Percentiles rank a stretch among this genome's conserved stretches.
These are phyloP conservation scores for Jaltomata sinuosa DNA, from an alignment of 257 asterid genomes.

Conservation along the genomic window DNA sequence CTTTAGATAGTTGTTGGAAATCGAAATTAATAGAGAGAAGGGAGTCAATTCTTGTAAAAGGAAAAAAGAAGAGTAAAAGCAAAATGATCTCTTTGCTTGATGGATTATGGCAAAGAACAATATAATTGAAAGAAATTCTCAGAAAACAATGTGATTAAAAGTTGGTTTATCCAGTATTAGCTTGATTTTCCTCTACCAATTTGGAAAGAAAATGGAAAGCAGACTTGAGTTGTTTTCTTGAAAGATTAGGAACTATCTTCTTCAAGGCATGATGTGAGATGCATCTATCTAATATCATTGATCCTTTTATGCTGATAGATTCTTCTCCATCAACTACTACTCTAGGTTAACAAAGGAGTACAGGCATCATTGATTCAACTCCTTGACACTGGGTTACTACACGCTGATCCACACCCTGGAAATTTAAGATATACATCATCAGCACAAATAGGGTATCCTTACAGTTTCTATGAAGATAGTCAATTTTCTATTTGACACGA, in stretches of 20 bases:
- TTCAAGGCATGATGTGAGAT: neutral
- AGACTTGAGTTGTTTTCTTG: neutral
- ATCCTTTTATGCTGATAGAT: slow-evolving; percentile 2
- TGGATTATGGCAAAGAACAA: neutral
- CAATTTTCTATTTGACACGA: neutral
- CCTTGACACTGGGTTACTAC: slow-evolving; percentile 92
- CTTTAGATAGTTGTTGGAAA: neutral
- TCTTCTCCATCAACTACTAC: slow-evolving; percentile 6
- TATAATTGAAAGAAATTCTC: neutral
- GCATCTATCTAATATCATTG: neutral
- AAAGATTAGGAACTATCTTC: neutral
- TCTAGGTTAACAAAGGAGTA: slow-evolving; percentile 87
- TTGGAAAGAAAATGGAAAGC: neutral
- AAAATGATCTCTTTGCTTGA: neutral
- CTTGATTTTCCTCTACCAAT: neutral
- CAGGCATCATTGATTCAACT: slow-evolving; percentile 90
- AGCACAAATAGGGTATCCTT: slow-evolving; percentile 71
- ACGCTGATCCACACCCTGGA: slow-evolving; percentile 99
- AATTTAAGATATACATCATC: slow-evolving; percentile 66
- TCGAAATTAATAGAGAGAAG: neutral
- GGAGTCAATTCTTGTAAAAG: neutral
- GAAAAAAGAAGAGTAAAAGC: neutral
- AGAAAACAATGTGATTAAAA: neutral
- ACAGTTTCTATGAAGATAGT: slow-evolving; percentile 8
- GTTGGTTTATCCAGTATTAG: neutral